Evolutionary conservation across 768 basidiomycete genomes (phyloP), one percentile per base, ranked within the genome.

Genomic region (Tulasnella sp.): DNA sequence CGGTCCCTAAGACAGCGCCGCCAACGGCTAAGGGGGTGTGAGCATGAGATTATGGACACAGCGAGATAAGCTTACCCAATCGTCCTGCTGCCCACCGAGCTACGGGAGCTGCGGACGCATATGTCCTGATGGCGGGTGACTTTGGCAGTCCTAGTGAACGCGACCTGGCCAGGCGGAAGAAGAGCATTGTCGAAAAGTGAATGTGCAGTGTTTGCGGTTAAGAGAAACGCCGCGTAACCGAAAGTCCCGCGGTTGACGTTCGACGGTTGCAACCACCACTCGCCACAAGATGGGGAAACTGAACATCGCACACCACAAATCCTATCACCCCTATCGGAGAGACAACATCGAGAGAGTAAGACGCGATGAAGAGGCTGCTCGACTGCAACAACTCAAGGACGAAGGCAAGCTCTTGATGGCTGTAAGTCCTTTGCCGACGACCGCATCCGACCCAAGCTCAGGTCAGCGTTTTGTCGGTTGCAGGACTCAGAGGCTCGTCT

Each of bases 271-370:
- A 16, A 64, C 50, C n/a, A 18, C 8, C 50, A 50, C 20, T 41
- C 81, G 72, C 58, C 14, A 24, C 41, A n/a, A 18, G 72, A 95
- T 95, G 94, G 94, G 93, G 40, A 94, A 94, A 84, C 89, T 96
- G 34, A 95, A 95, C 84, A 95, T 96, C 85, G 94, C 94, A 18
- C 94, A 96, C 85, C 94, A 95, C 88, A 96, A 96, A 84, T 95
- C 94, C 0, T 96, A 96, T 85, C 94, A 96, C 82, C 94, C 94
- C 0, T 96, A 96, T 60, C 76, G 94, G 54, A 86, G 92, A 64
- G 95, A 96, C 85, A 96, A 96, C 83, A 94, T 96, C 81, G 94
- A 94, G 80, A 90, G 90, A 28, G 94, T 96, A 1, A 87, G 91
- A n/a, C 86, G 84, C 80, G 94, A 96, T 89, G 94, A 96, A 86